Evolutionary conservation across 495 filamentous ascomycete species (phyloP).

Genomic region (Ramalina intermedia): DNA sequence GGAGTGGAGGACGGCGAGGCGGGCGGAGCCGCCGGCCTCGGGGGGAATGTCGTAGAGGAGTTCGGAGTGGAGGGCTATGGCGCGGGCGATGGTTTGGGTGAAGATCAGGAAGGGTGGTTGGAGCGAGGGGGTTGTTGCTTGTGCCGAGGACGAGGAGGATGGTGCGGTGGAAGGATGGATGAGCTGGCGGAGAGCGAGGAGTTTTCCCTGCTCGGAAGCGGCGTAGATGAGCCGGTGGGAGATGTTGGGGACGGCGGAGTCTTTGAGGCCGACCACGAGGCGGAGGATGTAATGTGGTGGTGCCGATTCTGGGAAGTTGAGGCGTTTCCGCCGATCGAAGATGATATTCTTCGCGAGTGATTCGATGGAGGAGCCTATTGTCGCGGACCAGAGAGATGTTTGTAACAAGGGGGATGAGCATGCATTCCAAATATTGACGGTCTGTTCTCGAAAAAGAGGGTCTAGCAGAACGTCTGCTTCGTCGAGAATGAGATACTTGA

Average conservation of each 20-base stretch:
- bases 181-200: slow-evolving; percentile 80
- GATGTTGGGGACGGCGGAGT: slow-evolving; percentile 85
- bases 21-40: slow-evolving; percentile 69
- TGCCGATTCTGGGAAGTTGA: slow-evolving; percentile 14
- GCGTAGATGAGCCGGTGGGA: slow-evolving; percentile 79
- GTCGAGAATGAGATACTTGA: slow-evolving; percentile 66
- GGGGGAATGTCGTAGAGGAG: slow-evolving; percentile 87
- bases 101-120: slow-evolving; percentile 86
- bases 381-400: slow-evolving; percentile 83
- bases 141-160: slow-evolving; percentile 27
- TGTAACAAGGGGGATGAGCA: slow-evolving; percentile 52
- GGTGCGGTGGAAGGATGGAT: slow-evolving; percentile 51
- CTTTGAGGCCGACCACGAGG: slow-evolving; percentile 85
- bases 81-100: slow-evolving; percentile 84
- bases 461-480: slow-evolving; percentile 94
- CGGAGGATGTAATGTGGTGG: slow-evolving; percentile 43
- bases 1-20: slow-evolving; percentile 83
- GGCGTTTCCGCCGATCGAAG: slow-evolving; percentile 26
- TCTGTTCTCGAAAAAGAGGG: slow-evolving; percentile 79
- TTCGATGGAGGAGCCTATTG: slow-evolving; percentile 89
- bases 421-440: slow-evolving; percentile 68
- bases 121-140: slow-evolving; percentile 40
- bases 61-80: slow-evolving; percentile 73
- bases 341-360: slow-evolving; percentile 52
- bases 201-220: slow-evolving; percentile 83